Evolutionary conservation across 805 yeast genomes (phyloP).

Genomic region (Pichia kluyveri): DNA sequence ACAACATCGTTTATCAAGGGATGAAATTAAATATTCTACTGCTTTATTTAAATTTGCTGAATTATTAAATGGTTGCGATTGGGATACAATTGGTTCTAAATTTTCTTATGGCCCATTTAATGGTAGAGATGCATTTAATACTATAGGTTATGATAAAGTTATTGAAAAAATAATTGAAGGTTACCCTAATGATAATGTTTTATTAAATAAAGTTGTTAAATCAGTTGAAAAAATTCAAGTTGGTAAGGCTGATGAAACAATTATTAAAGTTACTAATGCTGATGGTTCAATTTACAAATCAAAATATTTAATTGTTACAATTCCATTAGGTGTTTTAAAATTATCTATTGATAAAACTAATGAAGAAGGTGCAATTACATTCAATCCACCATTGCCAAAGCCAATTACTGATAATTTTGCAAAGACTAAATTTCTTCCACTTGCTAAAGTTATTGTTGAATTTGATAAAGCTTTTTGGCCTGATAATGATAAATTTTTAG

Average conservation of each 20-base stretch:
- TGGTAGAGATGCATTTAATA: constrained; percentile 27
- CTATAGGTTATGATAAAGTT: constrained; percentile 21
- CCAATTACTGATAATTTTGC: constrained; percentile 21
- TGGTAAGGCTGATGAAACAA: constrained; percentile 3
- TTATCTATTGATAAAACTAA: constrained; percentile 20
- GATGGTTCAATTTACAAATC: constrained; percentile 13
- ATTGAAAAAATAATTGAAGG: constrained; percentile 20
- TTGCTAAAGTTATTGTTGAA: constrained; percentile 38
- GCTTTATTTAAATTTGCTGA: constrained; percentile 22
- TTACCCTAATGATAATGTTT: constrained; percentile 18
- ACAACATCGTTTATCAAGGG: constrained; percentile 13
- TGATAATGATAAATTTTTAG: constrained; percentile 22
- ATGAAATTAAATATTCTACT: constrained; percentile 23
- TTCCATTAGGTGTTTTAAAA: constrained; percentile 39
- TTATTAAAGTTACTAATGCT: constrained; percentile 12
- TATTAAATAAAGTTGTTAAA: constrained; percentile 15
- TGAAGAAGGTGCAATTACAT: constrained; percentile 22
- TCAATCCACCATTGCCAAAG: constrained; percentile 29
- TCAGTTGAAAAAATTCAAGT: constrained; percentile 19
- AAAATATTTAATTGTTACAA: constrained; percentile 37
- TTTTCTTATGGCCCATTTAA: constrained; percentile 17
- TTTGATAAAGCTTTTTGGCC: constrained; percentile 39
- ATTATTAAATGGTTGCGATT: constrained; percentile 20
- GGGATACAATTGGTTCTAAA: constrained; percentile 24
- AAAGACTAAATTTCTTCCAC: constrained; percentile 28